Conservation (phyloP, 2,329 filamentous ascomycete species). For the Clonostachys rosea region DNA sequence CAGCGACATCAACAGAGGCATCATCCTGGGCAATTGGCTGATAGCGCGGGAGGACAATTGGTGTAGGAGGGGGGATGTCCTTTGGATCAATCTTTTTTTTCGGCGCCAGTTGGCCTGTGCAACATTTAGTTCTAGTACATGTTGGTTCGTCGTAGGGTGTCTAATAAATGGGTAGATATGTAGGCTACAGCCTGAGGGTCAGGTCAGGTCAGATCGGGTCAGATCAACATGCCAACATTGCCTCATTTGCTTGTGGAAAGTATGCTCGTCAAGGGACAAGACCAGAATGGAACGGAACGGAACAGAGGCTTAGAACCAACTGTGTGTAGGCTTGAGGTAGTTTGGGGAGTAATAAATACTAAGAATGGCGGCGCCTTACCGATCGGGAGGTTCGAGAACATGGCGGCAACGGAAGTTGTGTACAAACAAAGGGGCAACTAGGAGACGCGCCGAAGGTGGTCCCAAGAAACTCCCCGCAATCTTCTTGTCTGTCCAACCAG, state of each 20-base stretch:
- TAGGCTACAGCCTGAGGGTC: background rate
- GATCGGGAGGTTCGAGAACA: conserved; percentile 4
- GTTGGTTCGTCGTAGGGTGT: background rate
- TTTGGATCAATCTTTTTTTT: conserved; percentile 31
- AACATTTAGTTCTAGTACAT: conserved; percentile 8
- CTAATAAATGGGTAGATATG: background rate
- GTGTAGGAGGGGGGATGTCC: conserved; percentile 52
- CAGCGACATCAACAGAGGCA: conserved; percentile 14
- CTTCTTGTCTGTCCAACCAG: no score
- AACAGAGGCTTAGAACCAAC: no score
- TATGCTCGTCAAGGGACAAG: background rate
- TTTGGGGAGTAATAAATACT: background rate
- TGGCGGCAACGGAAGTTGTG: background rate
- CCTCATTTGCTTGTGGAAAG: background rate
- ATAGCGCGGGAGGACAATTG: conserved; percentile 44
- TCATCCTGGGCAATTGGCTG: conserved; percentile 28
- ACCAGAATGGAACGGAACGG: background rate
- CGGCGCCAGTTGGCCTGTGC: conserved; percentile 18
- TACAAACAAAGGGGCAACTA: no score
- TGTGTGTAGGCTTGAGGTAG: background rate
- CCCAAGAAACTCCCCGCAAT: no score
- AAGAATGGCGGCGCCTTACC: conserved; percentile 1
- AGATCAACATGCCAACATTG: background rate
- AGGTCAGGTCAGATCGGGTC: background rate
- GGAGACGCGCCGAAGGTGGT: no score